phyloP scores from a whole-genome alignment of 495 filamentous ascomycete genomes.

The Xylaria intraflava region DNA sequence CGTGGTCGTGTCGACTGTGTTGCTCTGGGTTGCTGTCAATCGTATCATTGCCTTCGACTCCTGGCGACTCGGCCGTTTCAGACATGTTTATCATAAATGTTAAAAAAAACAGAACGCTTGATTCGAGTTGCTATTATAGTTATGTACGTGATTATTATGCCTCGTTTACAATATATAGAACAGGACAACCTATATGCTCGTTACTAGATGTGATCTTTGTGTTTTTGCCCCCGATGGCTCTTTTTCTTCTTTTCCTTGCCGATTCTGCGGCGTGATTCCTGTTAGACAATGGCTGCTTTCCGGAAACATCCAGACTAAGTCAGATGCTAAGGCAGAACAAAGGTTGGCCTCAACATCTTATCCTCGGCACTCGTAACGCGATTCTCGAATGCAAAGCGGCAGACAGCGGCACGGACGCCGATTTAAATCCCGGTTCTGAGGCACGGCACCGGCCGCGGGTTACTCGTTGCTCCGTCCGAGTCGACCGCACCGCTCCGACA shows the following conservation, averaged over 20 bases:
- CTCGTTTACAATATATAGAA: background rate
- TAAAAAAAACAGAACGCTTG: no score
- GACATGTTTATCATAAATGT: background rate
- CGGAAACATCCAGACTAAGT: background rate
- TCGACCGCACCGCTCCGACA: no score
- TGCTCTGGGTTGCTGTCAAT: background rate
- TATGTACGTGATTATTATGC: no score
- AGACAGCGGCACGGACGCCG: no score
- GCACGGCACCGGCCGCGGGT: no score
- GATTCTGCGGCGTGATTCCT: background rate
- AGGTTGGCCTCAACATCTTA: background rate
- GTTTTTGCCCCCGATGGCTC: background rate
- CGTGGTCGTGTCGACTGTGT: background rate
- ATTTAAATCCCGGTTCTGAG: no score
- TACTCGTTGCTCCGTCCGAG: no score
- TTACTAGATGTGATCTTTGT: background rate
- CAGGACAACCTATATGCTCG: no score
- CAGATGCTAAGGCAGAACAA: background rate
- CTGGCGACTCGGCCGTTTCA: background rate
- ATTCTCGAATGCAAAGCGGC: no score
- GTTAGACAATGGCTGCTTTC: slow-evolving; percentile 4
- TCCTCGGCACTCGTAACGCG: background rate
- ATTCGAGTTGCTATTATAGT: no score
- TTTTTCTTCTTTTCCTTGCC: background rate
- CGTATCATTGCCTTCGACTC: background rate